A percentile compares a stretch with the other conserved stretches of the same genome.
phyloP scores from a whole-genome alignment of 2,329 filamentous ascomycete genomes.

The Zymoseptoria pseudotritici region DNA sequence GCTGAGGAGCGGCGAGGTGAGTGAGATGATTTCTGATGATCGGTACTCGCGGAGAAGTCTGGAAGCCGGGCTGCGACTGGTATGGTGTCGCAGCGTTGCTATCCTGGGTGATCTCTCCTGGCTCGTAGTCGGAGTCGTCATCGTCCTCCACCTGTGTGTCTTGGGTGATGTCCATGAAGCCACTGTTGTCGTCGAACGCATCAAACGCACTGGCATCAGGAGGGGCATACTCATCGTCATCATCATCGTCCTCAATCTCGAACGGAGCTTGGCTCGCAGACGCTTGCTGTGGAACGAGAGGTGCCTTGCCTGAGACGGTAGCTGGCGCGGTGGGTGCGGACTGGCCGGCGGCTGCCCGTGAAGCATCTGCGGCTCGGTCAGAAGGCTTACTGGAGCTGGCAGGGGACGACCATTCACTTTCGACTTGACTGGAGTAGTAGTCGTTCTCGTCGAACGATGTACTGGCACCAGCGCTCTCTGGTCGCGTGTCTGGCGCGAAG shows the following conservation, averaged over 20 bases:
- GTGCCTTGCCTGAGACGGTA: slow-evolving; percentile 12
- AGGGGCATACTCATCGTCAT: slow-evolving; percentile 30
- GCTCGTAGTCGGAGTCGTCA: slow-evolving; percentile 31
- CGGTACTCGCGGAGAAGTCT: slow-evolving; percentile 46
- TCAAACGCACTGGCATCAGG: slow-evolving; percentile 23
- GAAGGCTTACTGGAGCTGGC: slow-evolving; percentile 35
- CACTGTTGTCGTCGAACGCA: slow-evolving; percentile 11
- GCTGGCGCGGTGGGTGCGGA: slow-evolving; percentile 10
- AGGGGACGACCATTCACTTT: slow-evolving; percentile 63
- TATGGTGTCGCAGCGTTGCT: slow-evolving; percentile 14
- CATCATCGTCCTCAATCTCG: slow-evolving; percentile 24
- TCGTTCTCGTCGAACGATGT: slow-evolving; percentile 89
- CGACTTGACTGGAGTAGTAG: slow-evolving; percentile 83
- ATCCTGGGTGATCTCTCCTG: slow-evolving; percentile 28
- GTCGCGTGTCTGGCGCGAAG: slow-evolving; percentile 50
- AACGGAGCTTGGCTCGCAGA: slow-evolving; percentile 15
- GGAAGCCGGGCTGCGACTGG: slow-evolving; percentile 12
- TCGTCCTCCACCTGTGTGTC: slow-evolving; percentile 20
- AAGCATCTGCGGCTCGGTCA: slow-evolving; percentile 37
- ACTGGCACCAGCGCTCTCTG: slow-evolving; percentile 35
- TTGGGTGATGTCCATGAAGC: slow-evolving; percentile 5
- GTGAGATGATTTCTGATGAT: slow-evolving; percentile 59
- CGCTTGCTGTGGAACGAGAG: slow-evolving; percentile 6
- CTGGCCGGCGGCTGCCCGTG: slow-evolving; percentile 20
- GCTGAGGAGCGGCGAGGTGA: slow-evolving; percentile 65